Conservation (phyloP, 108 stramenopile genomes). For the Licmophora abbreviata region DNA sequence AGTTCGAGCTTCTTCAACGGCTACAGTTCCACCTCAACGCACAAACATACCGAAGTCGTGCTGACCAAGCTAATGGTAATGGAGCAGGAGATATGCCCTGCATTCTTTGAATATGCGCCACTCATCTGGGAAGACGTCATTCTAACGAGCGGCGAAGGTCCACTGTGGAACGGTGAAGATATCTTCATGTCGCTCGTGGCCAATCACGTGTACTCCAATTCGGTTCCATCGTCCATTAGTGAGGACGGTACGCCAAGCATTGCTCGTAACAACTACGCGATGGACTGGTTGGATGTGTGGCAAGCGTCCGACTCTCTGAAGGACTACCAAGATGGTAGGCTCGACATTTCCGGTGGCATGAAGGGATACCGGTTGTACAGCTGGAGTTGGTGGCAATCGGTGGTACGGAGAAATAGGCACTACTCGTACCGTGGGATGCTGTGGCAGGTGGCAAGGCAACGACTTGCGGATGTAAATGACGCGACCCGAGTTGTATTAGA, state of each 20-base stretch:
- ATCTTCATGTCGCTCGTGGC: slow-evolving; percentile 39
- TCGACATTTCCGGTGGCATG: slow-evolving; percentile 31
- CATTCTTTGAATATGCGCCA: slow-evolving; percentile 28
- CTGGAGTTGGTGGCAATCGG: slow-evolving; percentile 22
- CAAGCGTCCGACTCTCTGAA: slow-evolving; percentile 21
- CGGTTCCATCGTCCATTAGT: background rate
- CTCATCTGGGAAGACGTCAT: slow-evolving; percentile 24
- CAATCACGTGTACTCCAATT: slow-evolving; percentile 26
- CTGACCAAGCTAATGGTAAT: slow-evolving; percentile 39
- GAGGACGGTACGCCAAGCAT: background rate
- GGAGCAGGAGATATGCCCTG: slow-evolving; percentile 25
- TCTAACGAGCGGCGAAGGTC: slow-evolving; percentile 19
- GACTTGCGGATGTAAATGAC: slow-evolving; percentile 8
- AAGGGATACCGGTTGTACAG: slow-evolving; percentile 19
- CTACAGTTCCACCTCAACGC: slow-evolving; percentile 15
- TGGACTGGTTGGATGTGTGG: slow-evolving; percentile 31
- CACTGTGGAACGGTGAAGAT: slow-evolving; percentile 43
- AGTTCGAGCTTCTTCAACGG: slow-evolving; percentile 21
- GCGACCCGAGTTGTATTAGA: too few relatives aligned
- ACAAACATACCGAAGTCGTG: slow-evolving; percentile 21
- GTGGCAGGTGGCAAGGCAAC: slow-evolving; percentile 23
- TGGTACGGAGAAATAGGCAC: slow-evolving; percentile 18
- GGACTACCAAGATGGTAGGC: slow-evolving; percentile 22
- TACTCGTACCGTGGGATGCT: slow-evolving; percentile 27
- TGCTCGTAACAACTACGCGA: slow-evolving; percentile 22